Evolutionary conservation across 75 land plant genomes (phyloP), one percentile per base, ranked within the genome.

Genomic region (Cupressus sempervirens): DNA sequence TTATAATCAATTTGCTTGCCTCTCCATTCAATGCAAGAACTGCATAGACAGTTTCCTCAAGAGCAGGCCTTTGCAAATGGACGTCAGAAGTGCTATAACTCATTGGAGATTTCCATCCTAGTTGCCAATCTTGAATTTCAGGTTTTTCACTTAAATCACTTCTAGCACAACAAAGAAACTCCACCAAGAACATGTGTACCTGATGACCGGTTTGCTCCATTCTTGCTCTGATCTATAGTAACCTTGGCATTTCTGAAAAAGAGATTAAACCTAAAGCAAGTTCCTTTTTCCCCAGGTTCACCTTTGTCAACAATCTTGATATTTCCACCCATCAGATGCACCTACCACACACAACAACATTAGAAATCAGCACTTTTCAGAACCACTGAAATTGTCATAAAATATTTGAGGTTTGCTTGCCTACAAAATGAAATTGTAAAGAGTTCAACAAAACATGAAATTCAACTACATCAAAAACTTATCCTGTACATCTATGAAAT

Each of bases 251-350:
- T 34, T 23, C 81, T 79, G 38, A 96, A 89, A 80, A 89, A 87
- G 7, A 92, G 82, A 80, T 93, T 94, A 84, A 96, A 96, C 79
- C 92, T 86, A 85, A 96, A 94, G 54, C 94, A 93, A 70, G 92
- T 93, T 34, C 98, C 96, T 40, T 84, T 88, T 70, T 90, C 89
- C 7, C 90, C 90, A 14, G 86, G 85, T 13, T 86, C 88, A 43
- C 87, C 90, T 89, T 96, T 96, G 48, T 96, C 93, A 38, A 90
- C 80, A 72, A 96, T 93, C 3, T 54, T 88, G 20, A 96, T 96
- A 1, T 96, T 93, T 76, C 98, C 98, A 35, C 95, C 93, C 96
- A 96, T 96, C 52, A 96, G 41, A 54, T 90, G 91, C 14, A 96
- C 98, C 98, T 96, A 87, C 1, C 38, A 75, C 6, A 79, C 35